Conservation (phyloP, 345 rosid genomes). For the Citrus hindsii region DNA sequence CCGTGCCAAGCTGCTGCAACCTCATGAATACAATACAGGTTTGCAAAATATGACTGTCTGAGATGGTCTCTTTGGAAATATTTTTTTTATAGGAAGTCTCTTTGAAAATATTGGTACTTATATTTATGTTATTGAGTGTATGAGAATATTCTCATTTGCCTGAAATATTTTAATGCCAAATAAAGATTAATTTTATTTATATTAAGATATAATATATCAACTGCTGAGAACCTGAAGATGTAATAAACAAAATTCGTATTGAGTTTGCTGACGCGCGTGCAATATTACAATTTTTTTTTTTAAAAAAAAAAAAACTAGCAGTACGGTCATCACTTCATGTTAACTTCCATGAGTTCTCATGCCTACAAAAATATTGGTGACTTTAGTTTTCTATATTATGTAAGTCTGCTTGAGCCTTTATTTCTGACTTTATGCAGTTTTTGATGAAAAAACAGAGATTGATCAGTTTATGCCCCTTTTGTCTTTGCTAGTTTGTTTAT, state of each 20-base stretch:
- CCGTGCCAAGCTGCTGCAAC: constrained; percentile 91
- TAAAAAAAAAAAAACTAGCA: background rate
- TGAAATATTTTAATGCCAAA: background rate
- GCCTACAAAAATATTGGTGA: background rate
- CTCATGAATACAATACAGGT: constrained; percentile 91
- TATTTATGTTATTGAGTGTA: background rate
- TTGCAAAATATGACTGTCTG: background rate
- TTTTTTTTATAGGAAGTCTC: too few species aligned
- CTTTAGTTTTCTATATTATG: background rate
- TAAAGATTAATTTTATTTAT: background rate
- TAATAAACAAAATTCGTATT: background rate
- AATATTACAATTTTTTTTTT: background rate
- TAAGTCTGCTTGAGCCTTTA: background rate
- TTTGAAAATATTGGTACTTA: background rate
- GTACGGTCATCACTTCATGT: background rate
- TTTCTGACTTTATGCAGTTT: background rate
- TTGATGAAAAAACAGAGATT: background rate
- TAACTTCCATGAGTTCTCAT: background rate
- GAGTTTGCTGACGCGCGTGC: background rate
- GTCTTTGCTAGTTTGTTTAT: background rate
- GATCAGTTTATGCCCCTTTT: background rate
- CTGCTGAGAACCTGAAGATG: background rate
- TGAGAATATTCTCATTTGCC: background rate
- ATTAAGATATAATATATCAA: too few species aligned
- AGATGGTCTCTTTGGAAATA: background rate